Evolutionary conservation across 805 yeast genomes (phyloP), one percentile per base, ranked within the genome.

Genomic region (Kluyveromyces wickerhamii): DNA sequence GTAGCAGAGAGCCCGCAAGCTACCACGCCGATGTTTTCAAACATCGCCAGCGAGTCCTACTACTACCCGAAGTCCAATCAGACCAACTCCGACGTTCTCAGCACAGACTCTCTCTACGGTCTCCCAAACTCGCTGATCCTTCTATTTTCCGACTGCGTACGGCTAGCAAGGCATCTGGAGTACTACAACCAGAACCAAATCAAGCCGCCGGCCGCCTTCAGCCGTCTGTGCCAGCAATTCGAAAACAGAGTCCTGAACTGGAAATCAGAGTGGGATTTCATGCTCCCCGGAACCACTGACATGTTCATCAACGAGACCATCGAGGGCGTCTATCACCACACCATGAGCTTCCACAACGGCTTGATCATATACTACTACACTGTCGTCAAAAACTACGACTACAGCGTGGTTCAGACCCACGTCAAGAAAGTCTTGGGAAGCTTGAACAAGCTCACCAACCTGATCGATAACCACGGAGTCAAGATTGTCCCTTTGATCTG

Each of bases 41-140:
- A 63, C 41, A 62, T 57, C 32, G 64, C 63, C 16, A 63, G 49
- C 42, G 63, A 20, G 52, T 65, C 52, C 53, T 67, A 52, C 35
- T 48, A 41, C 31, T 26, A 41, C n/a, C 33, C 42, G n/a, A 33
- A 62, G 55, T 35, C 59, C 54, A 22, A 56, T 40, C 73, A 70
- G 45, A 59, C 68, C 23, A 72, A 71, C 37, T 74, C 72, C 48
- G 73, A 74, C 41, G 66, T 72, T 35, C 66, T 79, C 41, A 77
- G 87, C 7, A 78, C 88, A 1, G 94, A 82, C 54, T 83, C 88
- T 0, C 63, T 85, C 32, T 85, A 83, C 52, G 95, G 95, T 1
- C 62, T 86, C 37, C 95, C 95, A 6, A 84, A 82, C 49, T 80
- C 94, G 2, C 62, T 86, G 27, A 78, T 84, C 36, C 47, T 77